Conservation (phyloP, 768 basidiomycete species). For the Dioszegia aurantiaca region DNA sequence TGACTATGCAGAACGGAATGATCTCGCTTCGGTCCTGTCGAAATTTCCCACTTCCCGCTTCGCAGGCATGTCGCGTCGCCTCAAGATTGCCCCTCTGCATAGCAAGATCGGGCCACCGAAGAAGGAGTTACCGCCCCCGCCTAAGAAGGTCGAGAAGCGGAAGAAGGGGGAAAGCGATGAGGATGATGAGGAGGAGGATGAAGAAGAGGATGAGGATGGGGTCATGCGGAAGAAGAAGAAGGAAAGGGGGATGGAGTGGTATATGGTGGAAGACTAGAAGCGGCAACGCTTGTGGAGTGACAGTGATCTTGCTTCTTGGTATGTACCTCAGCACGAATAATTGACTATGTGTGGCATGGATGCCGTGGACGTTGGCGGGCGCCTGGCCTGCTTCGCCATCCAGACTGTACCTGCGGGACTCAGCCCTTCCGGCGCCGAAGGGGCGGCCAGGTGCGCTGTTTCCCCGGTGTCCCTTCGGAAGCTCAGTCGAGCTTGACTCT, state of each 20-base stretch:
- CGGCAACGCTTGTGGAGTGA: too few relatives aligned
- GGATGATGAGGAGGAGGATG: slow-evolving; percentile 37
- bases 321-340: too few relatives aligned
- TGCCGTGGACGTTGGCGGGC: too few relatives aligned
- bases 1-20: slow-evolving; percentile 16
- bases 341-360: too few relatives aligned
- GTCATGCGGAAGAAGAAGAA: slow-evolving; percentile 21
- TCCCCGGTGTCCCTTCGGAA: too few relatives aligned
- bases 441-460: too few relatives aligned
- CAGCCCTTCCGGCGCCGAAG: too few relatives aligned
- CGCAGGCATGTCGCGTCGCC: slow-evolving; percentile 37
- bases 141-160: slow-evolving; percentile 40
- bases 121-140: slow-evolving; percentile 42
- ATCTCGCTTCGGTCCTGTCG: slow-evolving; percentile 30
- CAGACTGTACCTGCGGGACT: too few relatives aligned
- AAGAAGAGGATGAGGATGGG: slow-evolving; percentile 26
- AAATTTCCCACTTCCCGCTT: slow-evolving; percentile 36
- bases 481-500: too few relatives aligned
- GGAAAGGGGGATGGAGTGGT: slow-evolving; percentile 38
- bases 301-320: too few relatives aligned
- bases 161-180: slow-evolving; percentile 38
- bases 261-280: slow-evolving; percentile 39
- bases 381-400: too few relatives aligned
- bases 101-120: slow-evolving; percentile 42
- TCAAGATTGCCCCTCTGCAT: slow-evolving; percentile 38